A percentile compares a stretch with the other conserved stretches of the same genome.
Evolutionary conservation across 2,329 filamentous ascomycete genomes (phyloP).

Genomic region (Fusarium globosum): DNA sequence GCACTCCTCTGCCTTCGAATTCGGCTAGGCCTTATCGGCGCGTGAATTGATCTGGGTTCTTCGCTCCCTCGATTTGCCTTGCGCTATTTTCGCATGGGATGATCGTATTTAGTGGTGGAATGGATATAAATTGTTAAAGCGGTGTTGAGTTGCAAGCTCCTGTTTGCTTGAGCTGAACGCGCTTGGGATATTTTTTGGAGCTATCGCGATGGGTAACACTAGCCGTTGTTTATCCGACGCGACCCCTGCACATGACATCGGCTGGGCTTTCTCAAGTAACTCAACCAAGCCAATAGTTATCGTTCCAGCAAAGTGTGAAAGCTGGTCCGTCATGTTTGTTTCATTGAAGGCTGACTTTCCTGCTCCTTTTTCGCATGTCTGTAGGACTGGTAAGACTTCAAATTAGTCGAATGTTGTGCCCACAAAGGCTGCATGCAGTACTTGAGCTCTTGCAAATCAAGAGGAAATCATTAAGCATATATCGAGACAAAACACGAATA

Average conservation of each 20-base stretch:
- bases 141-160: slow-evolving; percentile 30
- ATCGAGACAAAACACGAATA: background rate
- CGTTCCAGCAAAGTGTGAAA: background rate
- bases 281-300: background rate
- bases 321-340: slow-evolving; percentile 1
- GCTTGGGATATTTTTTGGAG: slow-evolving; percentile 46
- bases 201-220: slow-evolving; percentile 43
- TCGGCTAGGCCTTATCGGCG: slow-evolving; percentile 16
- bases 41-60: slow-evolving; percentile 1
- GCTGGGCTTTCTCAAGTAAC: background rate
- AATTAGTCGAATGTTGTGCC: background rate
- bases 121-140: slow-evolving; percentile 24
- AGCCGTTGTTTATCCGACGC: slow-evolving; percentile 41
- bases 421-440: background rate
- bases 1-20: slow-evolving; percentile 32
- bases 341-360: background rate
- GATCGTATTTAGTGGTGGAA: slow-evolving; percentile 18
- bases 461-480: background rate
- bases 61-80: slow-evolving; percentile 11
- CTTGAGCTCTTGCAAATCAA: background rate
- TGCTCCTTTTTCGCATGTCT: background rate
- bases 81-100: slow-evolving; percentile 26
- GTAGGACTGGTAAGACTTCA: background rate
- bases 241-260: slow-evolving; percentile 1
- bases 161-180: slow-evolving; percentile 37